phyloP scores from a whole-genome alignment of 208 protist genomes.

The Acanthamoeba polyphaga region DNA sequence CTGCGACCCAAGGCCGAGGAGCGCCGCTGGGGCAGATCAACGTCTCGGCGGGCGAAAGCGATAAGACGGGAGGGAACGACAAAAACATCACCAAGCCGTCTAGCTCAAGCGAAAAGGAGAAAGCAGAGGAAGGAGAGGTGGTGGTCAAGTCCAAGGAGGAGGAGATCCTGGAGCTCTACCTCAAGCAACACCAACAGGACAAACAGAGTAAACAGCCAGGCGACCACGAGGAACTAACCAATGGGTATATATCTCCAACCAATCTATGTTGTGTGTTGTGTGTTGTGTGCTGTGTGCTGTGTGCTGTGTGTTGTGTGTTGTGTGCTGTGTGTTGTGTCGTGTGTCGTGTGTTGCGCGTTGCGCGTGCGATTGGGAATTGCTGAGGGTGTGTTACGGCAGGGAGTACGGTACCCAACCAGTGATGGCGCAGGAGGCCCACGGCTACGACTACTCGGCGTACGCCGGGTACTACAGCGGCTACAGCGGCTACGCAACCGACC shows the following conservation, averaged over 20 bases:
- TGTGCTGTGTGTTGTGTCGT: too few species aligned
- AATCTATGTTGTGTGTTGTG: too few species aligned
- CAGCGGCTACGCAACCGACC: neutral
- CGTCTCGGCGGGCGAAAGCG: neutral
- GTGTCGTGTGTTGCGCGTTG: too few species aligned
- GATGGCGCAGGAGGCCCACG: neutral
- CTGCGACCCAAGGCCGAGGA: neutral
- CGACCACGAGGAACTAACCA: neutral
- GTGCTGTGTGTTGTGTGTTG: too few species aligned
- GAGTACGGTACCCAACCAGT: neutral
- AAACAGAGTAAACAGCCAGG: neutral
- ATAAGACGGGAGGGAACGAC: neutral
- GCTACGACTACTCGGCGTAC: neutral
- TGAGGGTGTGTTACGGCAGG: too few species aligned
- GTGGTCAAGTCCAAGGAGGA: slow-evolving; percentile 17
- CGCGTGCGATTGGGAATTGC: too few species aligned
- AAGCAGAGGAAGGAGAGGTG: neutral
- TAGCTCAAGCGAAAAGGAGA: neutral
- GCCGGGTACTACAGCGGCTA: neutral
- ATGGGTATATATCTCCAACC: neutral
- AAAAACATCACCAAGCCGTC: neutral
- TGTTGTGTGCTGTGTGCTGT: too few species aligned
- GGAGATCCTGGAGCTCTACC: slow-evolving; percentile 27
- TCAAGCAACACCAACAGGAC: slow-evolving; percentile 53
- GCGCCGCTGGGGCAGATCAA: neutral